Conservation (phyloP, 2,329 filamentous ascomycete genomes). For the Microdochium paspali region DNA sequence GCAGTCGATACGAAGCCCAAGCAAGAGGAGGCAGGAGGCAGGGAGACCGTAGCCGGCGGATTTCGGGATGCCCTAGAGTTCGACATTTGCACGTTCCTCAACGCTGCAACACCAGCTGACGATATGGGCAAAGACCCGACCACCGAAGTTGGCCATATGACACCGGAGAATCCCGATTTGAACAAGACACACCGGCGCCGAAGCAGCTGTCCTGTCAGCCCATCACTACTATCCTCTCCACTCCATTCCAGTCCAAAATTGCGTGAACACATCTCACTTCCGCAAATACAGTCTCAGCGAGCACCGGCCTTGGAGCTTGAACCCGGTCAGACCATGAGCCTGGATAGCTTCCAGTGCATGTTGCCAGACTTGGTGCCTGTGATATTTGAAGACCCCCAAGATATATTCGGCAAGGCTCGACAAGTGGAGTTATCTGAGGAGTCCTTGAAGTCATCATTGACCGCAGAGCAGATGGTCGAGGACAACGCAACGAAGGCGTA, state of each 20-base stretch:
- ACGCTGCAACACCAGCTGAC: background rate
- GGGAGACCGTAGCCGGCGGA: background rate
- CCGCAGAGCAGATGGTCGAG: too few species aligned
- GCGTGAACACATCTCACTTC: background rate
- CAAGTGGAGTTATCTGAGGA: background rate
- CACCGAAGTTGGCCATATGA: background rate
- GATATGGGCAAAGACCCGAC: background rate
- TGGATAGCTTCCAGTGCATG: background rate
- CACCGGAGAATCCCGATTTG: background rate
- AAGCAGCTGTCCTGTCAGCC: background rate
- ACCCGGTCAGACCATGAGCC: background rate
- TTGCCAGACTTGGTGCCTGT: background rate
- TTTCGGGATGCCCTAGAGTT: background rate
- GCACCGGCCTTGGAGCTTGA: background rate
- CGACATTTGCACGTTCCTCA: background rate
- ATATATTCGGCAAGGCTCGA: background rate
- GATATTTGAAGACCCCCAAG: background rate
- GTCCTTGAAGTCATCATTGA: background rate
- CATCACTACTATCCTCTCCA: background rate
- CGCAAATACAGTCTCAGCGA: background rate
- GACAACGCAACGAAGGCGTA: too few species aligned
- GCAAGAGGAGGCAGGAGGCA: too few species aligned
- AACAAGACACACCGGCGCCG: background rate
- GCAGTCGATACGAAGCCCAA: background rate
- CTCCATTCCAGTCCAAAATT: background rate